These are phyloP conservation scores for Odontarrhena argentea DNA, from an alignment of 345 rosid species.

Conservation along the genomic window DNA sequence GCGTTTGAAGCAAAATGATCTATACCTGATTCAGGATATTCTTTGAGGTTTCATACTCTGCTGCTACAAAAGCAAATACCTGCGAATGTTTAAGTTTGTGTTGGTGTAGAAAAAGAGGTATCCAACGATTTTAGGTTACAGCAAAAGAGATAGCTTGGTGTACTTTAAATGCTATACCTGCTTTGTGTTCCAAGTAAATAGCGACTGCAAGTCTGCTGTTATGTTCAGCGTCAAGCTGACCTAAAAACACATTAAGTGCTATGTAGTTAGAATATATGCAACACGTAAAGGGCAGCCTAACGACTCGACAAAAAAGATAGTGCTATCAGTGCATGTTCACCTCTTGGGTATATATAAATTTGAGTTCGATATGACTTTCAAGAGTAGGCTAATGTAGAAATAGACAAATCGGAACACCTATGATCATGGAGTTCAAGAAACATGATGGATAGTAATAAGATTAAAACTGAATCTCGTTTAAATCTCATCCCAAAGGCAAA, in stretches of 20 bases:
- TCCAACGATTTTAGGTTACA: background rate
- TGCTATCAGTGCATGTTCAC: background rate
- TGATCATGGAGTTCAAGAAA: conserved; percentile 1
- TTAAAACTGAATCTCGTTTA: conserved; percentile 2
- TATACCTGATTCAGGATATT: conserved; percentile 86
- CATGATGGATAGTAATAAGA: background rate
- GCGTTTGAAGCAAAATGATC: conserved; percentile 5
- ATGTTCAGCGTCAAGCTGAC: conserved; percentile 90
- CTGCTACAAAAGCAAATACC: conserved; percentile 87
- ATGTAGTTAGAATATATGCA: background rate
- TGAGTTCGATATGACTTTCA: conserved; percentile 11
- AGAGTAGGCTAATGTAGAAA: conserved; percentile 21
- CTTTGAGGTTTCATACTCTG: conserved; percentile 80
- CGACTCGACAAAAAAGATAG: background rate
- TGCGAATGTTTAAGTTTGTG: conserved; percentile 36
- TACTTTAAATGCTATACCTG: conserved; percentile 54
- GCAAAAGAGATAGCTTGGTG: conserved; percentile 7
- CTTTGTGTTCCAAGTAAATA: conserved; percentile 96
- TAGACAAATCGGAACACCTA: background rate
- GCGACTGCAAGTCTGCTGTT: conserved; percentile 83
- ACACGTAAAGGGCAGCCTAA: background rate
- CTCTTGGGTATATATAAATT: background rate
- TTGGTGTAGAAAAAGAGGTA: conserved; percentile 14
- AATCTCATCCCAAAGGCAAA: background rate
- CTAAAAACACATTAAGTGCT: conserved; percentile 45